Percentiles rank a stretch among this genome's conserved stretches.
phyloP scores from a whole-genome alignment of 768 basidiomycete species.

The Boletus insuetus region DNA sequence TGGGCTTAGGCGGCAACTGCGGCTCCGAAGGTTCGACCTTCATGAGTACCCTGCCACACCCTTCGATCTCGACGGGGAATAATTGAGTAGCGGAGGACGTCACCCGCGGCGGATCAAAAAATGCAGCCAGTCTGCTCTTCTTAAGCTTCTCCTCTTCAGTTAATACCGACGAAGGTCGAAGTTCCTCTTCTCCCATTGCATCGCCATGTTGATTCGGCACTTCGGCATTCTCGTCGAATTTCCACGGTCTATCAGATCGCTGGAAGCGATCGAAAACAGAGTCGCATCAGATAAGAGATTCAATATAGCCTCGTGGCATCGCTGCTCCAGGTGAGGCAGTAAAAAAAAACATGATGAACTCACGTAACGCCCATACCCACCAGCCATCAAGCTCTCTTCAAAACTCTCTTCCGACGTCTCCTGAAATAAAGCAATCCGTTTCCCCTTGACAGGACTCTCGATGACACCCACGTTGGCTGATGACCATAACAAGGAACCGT shows the following conservation, averaged over 20 bases:
- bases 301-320: background rate
- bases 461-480: conserved; percentile 52
- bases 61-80: conserved; percentile 63
- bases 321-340: background rate
- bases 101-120: conserved; percentile 43
- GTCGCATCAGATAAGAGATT: conserved; percentile 13
- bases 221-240: conserved; percentile 15
- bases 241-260: conserved; percentile 28
- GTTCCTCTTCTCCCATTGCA: conserved; percentile 11
- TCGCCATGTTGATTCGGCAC: conserved; percentile 10
- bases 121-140: conserved; percentile 66
- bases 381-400: conserved; percentile 80
- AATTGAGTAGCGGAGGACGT: conserved; percentile 40
- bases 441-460: conserved; percentile 69
- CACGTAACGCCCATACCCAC: conserved; percentile 76
- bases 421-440: conserved; percentile 72
- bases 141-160: conserved; percentile 67
- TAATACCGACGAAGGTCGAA: conserved; percentile 5
- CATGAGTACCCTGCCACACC: conserved; percentile 68
- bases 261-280: conserved; percentile 8
- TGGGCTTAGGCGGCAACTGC: conserved; percentile 27
- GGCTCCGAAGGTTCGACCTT: conserved; percentile 47
- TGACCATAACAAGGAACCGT: conserved; percentile 20
- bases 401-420: conserved; percentile 84
- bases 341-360: conserved; percentile 24